Evolutionary conservation across 2,329 filamentous ascomycete species (phyloP), one percentile per base, ranked within the genome.

Genomic region (Penicillium polonicum): DNA sequence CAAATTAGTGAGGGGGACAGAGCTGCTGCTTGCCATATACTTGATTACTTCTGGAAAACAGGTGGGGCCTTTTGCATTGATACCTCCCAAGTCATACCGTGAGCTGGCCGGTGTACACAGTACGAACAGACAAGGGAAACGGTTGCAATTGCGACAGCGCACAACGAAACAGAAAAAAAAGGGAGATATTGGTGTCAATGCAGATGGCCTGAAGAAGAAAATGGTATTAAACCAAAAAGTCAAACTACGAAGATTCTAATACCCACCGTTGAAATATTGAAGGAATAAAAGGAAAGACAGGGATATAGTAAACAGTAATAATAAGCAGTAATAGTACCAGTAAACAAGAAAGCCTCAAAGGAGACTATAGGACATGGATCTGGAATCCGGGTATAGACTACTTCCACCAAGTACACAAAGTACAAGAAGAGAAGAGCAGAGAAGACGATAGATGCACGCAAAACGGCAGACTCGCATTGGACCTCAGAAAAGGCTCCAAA

Each of bases 21-120:
- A 27, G 23, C 33, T 41, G 62, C 57, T 59, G 49, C 41, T 48
- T 56, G 57, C 50, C 53, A 61, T 60, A 63, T 63, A 65, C 52
- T 62, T 52, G 61, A 61, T 64, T 49, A 58, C 29, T 36, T 58
- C 59, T 59, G 27, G 17, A 42, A 48, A 69, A 69, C 64, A 57
- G 64, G 71, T 70, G 72, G 71, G 72, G 69, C 66, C 58, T 60
- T 60, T 41, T 46, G 48, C 56, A 59, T 62, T 59, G 56, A 61
- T 58, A 52, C 55, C 23, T 45, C 49, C 29, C 31, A 53, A 54
- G 56, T 58, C 61, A 63, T 58, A 56, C 52, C 31, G 45, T 59
- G 60, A 59, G 61, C 55, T 59, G 57, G 58, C 58, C 44, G 39
- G 48, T 50, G 57, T 60, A 57, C 48, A 51, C 36, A 35, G 53